A percentile compares a stretch with the other conserved stretches of the same genome.
Conservation (phyloP, 148 eudicot species). For the Vaccinium macrocarpon region DNA sequence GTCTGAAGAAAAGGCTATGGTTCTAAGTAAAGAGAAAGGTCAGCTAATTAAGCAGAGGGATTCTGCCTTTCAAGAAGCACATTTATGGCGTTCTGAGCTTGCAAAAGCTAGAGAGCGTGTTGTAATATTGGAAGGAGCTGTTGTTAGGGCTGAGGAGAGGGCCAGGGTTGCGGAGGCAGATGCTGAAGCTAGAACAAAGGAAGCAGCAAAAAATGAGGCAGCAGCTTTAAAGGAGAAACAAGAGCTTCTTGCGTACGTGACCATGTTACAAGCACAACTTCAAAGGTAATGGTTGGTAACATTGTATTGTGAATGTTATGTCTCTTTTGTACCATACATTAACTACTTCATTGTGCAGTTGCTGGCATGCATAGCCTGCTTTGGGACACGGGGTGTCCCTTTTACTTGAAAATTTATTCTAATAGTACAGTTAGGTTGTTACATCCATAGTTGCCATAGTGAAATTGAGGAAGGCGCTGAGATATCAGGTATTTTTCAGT, state of each 20-base stretch:
- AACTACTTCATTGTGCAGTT: neutral
- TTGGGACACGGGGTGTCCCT: neutral
- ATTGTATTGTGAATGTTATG: neutral
- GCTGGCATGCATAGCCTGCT: constrained; percentile 1
- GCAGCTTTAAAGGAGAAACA: constrained; percentile 71
- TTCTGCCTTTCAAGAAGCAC: constrained; percentile 79
- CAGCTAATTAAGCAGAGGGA: constrained; percentile 64
- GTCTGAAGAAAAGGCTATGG: constrained; percentile 53
- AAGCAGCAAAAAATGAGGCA: constrained; percentile 65
- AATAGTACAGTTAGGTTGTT: neutral
- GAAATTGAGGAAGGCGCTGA: neutral
- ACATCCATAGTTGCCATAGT: neutral
- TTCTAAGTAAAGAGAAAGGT: constrained; percentile 55
- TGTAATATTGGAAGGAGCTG: constrained; percentile 87
- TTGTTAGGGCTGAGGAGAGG: constrained; percentile 90
- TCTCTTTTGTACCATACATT: neutral
- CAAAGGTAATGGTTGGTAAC: constrained; percentile 50
- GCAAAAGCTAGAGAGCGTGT: constrained; percentile 92
- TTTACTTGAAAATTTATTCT: neutral
- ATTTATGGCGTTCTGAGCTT: constrained; percentile 94
- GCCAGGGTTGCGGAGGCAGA: constrained; percentile 65
- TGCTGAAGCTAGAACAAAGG: constrained; percentile 75
- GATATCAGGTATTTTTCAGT: neutral
- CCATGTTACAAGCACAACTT: constrained; percentile 67
- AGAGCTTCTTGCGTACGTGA: constrained; percentile 72